A percentile compares a stretch with the other conserved stretches of the same genome.
These are phyloP conservation scores for Acanthochlamys bracteata DNA, from an alignment of 106 monocot genomes.

Conservation along the genomic window DNA sequence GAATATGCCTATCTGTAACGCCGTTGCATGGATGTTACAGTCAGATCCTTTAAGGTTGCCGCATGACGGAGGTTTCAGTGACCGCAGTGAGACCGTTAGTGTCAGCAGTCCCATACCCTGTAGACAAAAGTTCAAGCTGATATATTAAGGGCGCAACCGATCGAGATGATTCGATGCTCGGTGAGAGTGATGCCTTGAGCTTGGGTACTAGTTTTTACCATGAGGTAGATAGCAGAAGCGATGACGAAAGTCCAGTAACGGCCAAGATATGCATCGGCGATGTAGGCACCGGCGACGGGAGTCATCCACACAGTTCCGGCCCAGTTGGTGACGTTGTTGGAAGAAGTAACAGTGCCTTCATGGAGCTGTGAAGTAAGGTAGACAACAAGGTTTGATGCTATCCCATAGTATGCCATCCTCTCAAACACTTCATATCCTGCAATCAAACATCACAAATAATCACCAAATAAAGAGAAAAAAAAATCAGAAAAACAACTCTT, in stretches of 20 bases:
- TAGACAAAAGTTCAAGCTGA: too few species aligned
- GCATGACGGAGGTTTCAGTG: slow-evolving; percentile 57
- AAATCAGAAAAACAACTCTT: not conserved
- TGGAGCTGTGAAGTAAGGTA: slow-evolving; percentile 73
- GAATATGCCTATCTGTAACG: slow-evolving; percentile 61
- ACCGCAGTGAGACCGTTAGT: slow-evolving; percentile 46
- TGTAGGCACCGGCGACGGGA: slow-evolving; percentile 66
- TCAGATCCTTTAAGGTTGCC: slow-evolving; percentile 14
- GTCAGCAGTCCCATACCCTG: slow-evolving; percentile 77
- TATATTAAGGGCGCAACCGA: too few species aligned
- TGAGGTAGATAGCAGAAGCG: slow-evolving; percentile 56
- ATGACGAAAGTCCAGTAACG: slow-evolving; percentile 78
- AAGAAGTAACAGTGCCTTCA: slow-evolving; percentile 62
- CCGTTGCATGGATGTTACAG: slow-evolving; percentile 24
- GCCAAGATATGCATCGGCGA: slow-evolving; percentile 85
- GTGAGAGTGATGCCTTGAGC: too few species aligned
- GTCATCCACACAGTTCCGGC: slow-evolving; percentile 80
- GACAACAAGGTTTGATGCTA: slow-evolving; percentile 73
- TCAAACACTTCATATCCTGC: slow-evolving; percentile 85
- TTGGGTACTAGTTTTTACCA: too few species aligned
- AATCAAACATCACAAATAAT: not conserved
- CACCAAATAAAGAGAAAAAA: not conserved
- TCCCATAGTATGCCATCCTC: slow-evolving; percentile 87
- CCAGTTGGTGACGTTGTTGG: slow-evolving; percentile 95
- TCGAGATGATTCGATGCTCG: too few species aligned